Base-by-base conservation (phyloP, 306 rosid species). In the Vigna radiata region DNA sequence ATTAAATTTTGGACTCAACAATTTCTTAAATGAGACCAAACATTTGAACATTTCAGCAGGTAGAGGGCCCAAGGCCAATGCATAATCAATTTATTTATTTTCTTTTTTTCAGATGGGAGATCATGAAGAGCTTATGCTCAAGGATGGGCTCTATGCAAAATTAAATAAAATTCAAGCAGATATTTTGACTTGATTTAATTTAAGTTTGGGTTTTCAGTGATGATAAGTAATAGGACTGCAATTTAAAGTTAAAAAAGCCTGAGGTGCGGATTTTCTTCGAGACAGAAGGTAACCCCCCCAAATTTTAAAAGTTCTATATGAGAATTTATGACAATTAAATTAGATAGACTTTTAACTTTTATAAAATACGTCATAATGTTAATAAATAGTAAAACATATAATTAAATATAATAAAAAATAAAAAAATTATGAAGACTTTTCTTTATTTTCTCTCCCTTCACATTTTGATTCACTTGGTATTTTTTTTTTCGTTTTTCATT, bases 111-210 rank as follows among this genome's bases (percentile, higher is more conserved):
- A 90, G 97, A 81, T 73, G 79, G 98, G 96, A 58, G 87, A 79
- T 81, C 98, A 94, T 83, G 79, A 66, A 36, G 94, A 90, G 83
- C 96, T 94, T 81, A 81, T 94, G 12, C 25, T 67, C 15, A 81
- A 84, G 21, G 89, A 83, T 68, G 97, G 98, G 31, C 48, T 90
- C 43, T 93, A 91, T 68, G 96, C 98, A 23, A 85, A 60, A 72
- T 61, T 81, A 71, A 60, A 77, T 74, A 77, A 65, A 73, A 37
- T 77, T 62, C 88, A 85, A 54, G 54, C 66, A 27, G 85, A 81
- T 81, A 62, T 37, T 68, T 78, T 85, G 68, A 47, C 52, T 63
- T 85, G 72, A 37, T 23, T 63, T 11, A 41, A 60, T 37, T 37
- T 21, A 6, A 31, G 27, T 3, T 19, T 70, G 39, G 33, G 15